These are phyloP conservation scores for Parastagonospora nodorum DNA, from an alignment of 2,329 filamentous ascomycete species.

Conservation along the genomic window DNA sequence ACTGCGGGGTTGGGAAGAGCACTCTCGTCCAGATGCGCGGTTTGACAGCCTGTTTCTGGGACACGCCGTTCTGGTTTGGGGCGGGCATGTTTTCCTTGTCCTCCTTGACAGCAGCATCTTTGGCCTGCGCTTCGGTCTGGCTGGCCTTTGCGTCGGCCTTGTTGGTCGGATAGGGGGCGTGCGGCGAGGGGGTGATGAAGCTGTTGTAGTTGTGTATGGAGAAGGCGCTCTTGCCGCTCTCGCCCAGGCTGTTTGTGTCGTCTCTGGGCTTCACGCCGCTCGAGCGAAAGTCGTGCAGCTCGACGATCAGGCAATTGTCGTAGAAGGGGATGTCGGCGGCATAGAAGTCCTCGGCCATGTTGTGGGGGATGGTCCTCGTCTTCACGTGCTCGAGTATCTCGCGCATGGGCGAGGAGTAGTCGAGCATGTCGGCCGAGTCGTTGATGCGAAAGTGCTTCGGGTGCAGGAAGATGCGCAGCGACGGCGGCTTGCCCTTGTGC, in stretches of 20 bases:
- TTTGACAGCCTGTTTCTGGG: conserved; percentile 53
- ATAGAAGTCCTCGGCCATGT: conserved; percentile 80
- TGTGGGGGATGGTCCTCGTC: conserved; percentile 80
- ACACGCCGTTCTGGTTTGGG: conserved; percentile 51
- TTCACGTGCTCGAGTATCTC: conserved; percentile 78
- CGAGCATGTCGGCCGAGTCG: conserved; percentile 88
- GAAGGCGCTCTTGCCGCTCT: conserved; percentile 68
- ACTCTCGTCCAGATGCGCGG: conserved; percentile 76
- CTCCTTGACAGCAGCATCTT: conserved; percentile 32
- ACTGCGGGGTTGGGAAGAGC: conserved; percentile 80
- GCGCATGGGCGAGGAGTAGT: conserved; percentile 91
- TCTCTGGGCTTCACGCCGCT: conserved; percentile 62
- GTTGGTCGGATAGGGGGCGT: conserved; percentile 68
- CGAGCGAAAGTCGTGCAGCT: conserved; percentile 87
- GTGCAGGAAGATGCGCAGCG: conserved; percentile 84
- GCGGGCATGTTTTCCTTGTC: conserved; percentile 65
- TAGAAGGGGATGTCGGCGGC: conserved; percentile 79
- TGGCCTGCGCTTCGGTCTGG: conserved; percentile 46
- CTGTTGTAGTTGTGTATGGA: conserved; percentile 93
- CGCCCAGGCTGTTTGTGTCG: conserved; percentile 54
- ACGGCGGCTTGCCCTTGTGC: conserved; percentile 74
- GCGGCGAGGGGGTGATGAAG: conserved; percentile 87
- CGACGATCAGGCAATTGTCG: conserved; percentile 88
- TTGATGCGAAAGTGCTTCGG: conserved; percentile 81
- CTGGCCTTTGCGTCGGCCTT: conserved; percentile 33